Evolutionary conservation across 2,329 filamentous ascomycete species (phyloP), one percentile per base, ranked within the genome.

Genomic region (Pyrenophora graminea): DNA sequence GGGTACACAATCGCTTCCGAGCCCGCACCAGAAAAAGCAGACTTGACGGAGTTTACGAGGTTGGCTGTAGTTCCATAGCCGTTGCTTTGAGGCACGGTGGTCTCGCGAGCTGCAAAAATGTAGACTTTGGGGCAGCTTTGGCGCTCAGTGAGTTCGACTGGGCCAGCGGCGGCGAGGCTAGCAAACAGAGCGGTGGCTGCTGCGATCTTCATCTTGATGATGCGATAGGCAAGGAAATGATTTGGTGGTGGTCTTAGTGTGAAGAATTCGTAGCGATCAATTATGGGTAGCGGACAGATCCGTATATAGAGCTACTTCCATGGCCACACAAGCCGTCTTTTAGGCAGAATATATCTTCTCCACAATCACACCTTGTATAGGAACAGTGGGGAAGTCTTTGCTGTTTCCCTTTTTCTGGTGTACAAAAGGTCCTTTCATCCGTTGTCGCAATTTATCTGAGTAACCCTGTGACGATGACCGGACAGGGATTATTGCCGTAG

Each of bases 1-100:
- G 86, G 75, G 58, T 77, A 77, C 13, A 63, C 62, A 47, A 77
- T 76, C 10, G 74, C 74, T 47, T 76, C 74, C 2, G 75, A 62
- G 21, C 73, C 74, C 9, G 74, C 52, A 15, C 74, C 74, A 4
- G 74, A 59, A 58, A 72, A 74, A 2, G 75, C 72, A n/a, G 66
- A 55, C 38, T 74, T 62, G 51, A 77, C 73, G 23, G 65, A 59
- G 64, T 76, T 74, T 48, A 77, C 73, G 21, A 77, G 71, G 2
- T 69, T 70, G 34, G 65, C 64, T 19, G 71, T 68, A 25, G 73
- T 75, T 9, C 76, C 75, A 45, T 73, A 77, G 13, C 74, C 74
- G 25, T 63, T 62, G 55, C 59, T 63, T n/a, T 74, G 59, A 32
- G 68, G 53, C 6, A 66, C 69, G 4, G 75, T 77, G 0, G 75